A percentile compares a stretch with the other conserved stretches of the same genome.
phyloP scores from a whole-genome alignment of 176 grass and related monocot genomes.

The Zea luxurians region DNA sequence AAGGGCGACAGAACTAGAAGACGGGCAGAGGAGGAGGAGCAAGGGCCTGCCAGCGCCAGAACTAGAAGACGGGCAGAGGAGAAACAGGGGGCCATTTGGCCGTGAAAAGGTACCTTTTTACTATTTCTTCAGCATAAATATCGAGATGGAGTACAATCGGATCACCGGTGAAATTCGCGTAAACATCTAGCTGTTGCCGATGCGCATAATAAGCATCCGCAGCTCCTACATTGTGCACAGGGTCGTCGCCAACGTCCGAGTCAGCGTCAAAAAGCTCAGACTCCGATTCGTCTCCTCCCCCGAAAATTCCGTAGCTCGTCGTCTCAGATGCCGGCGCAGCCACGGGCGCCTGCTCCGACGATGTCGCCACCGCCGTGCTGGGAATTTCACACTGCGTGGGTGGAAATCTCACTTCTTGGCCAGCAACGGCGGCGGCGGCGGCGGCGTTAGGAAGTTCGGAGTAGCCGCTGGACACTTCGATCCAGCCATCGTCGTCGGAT shows the following conservation, averaged over 20 bases:
- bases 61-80: background rate
- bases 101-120: background rate
- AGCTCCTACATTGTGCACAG: conserved; percentile 15
- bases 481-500: conserved; percentile 40
- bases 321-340: background rate
- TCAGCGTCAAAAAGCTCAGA: background rate
- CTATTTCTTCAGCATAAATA: conserved; percentile 9
- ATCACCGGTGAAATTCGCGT: background rate
- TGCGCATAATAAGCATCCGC: background rate
- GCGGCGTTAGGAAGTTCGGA: background rate
- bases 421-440: background rate
- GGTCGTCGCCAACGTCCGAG: background rate
- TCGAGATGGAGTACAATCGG: background rate
- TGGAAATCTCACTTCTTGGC: conserved; percentile 19
- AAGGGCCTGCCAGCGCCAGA: no score
- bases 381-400: background rate
- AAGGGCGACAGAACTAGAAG: background rate
- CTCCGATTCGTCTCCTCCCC: background rate
- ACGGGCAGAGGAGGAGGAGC: background rate
- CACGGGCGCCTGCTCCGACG: background rate
- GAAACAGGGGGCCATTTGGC: conserved; percentile 5
- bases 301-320: background rate
- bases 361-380: background rate
- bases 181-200: conserved; percentile 17
- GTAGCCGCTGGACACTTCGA: conserved; percentile 29